Percentiles rank a stretch among this genome's conserved stretches.
Evolutionary conservation across 2,329 filamentous ascomycete genomes (phyloP).

Genomic region (Phyllosticta ampelicida): DNA sequence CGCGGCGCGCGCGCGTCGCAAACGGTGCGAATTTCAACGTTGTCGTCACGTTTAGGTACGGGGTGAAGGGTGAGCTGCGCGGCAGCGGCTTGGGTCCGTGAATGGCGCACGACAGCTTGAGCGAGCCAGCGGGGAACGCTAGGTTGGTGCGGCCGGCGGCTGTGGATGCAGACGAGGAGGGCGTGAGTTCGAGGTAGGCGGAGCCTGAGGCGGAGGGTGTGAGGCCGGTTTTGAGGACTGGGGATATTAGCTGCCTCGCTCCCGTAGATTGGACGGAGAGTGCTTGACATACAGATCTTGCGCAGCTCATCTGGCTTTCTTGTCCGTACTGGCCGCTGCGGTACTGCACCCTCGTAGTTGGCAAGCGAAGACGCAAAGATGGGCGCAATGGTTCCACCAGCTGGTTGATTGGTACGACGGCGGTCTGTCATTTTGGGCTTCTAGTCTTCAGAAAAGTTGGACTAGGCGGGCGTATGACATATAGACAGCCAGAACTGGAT

Average conservation of each 20-base stretch:
- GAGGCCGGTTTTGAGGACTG: constrained; percentile 82
- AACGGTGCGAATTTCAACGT: constrained; percentile 97
- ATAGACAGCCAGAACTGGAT: background rate
- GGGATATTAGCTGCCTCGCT: constrained; percentile 15
- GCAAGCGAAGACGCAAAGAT: constrained; percentile 49
- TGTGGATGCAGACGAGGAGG: constrained; percentile 32
- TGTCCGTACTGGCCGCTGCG: constrained; percentile 42
- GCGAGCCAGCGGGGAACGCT: constrained; percentile 49
- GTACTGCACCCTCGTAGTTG: constrained; percentile 35
- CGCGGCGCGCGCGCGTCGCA: constrained; percentile 68
- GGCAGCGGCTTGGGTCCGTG: constrained; percentile 88
- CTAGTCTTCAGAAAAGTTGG: background rate
- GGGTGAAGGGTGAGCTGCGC: constrained; percentile 80
- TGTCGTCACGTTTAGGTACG: constrained; percentile 81
- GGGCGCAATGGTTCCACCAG: constrained; percentile 64
- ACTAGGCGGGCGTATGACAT: background rate
- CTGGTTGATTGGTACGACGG: constrained; percentile 80
- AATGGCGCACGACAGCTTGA: constrained; percentile 88
- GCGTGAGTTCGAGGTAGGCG: constrained; percentile 61
- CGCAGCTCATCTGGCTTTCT: constrained; percentile 62
- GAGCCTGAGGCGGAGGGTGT: constrained; percentile 91
- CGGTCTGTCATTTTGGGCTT: constrained; percentile 59
- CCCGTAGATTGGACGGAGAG: background rate
- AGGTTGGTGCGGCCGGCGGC: constrained; percentile 26
- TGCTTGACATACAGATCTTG: constrained; percentile 60